Evolutionary conservation across 179 eudicot genomes (phyloP).

Genomic region (Amaranthus tricolor): DNA sequence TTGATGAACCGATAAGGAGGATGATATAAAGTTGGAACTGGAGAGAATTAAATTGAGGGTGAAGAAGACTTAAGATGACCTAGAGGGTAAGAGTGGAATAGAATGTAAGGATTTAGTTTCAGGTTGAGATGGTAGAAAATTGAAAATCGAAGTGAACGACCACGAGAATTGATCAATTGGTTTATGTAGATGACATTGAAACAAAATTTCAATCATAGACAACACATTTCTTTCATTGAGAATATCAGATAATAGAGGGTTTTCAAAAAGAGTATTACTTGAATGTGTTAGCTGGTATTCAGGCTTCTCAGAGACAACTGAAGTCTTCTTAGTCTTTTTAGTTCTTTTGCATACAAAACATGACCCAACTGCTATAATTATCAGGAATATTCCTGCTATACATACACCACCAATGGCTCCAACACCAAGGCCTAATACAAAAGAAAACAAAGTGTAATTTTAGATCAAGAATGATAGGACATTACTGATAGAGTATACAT

Average conservation of each 20-base stretch:
- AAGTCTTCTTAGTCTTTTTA: conserved; percentile 29
- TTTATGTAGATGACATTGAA: too few relatives aligned
- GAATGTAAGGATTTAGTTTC: too few relatives aligned
- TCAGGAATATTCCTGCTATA: conserved; percentile 38
- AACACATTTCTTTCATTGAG: too few relatives aligned
- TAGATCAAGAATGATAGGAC: neutral
- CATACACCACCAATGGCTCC: conserved; percentile 52
- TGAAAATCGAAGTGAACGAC: neutral
- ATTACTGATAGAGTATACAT: neutral
- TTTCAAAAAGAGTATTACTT: conserved; percentile 25
- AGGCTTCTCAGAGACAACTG: conserved; percentile 26
- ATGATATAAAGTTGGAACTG: too few relatives aligned
- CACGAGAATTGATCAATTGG: too few relatives aligned
- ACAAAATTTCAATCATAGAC: too few relatives aligned
- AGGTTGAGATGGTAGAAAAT: neutral
- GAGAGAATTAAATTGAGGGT: too few relatives aligned
- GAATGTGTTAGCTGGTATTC: conserved; percentile 30
- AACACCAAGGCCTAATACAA: conserved; percentile 38
- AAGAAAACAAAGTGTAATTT: neutral
- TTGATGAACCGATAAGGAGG: too few relatives aligned
- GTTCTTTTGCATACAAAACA: conserved; percentile 38
- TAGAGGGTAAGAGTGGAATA: too few relatives aligned
- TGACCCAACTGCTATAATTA: conserved; percentile 34
- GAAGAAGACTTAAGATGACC: too few relatives aligned
- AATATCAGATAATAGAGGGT: too few relatives aligned